Conservation (phyloP, 129 eudicot species). For the Rutidosis leptorrhynchoides region DNA sequence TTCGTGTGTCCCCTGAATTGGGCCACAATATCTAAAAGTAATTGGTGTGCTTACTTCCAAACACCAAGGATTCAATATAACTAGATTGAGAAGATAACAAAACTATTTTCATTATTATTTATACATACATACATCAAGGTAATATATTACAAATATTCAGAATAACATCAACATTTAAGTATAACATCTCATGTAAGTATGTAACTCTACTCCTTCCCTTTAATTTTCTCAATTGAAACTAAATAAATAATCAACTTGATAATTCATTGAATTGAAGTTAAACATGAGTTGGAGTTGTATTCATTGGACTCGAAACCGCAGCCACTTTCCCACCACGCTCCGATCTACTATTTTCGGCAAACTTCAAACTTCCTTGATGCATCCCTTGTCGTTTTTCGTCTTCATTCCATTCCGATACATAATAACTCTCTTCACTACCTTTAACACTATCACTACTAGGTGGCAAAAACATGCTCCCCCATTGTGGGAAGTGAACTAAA, state of each 20-base stretch:
- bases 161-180: not conserved
- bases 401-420: conserved; percentile 40
- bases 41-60: too few relatives aligned
- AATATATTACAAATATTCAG: not conserved
- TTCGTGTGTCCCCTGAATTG: too few relatives aligned
- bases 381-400: conserved; percentile 47
- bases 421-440: conserved; percentile 41
- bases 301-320: conserved; percentile 36
- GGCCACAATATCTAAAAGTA: too few relatives aligned
- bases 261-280: not conserved
- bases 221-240: not conserved
- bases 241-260: not conserved
- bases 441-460: conserved; percentile 31
- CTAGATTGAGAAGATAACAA: not conserved
- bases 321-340: conserved; percentile 43
- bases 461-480: conserved; percentile 69
- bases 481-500: conserved; percentile 58
- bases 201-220: not conserved
- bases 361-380: conserved; percentile 52
- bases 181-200: not conserved
- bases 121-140: conserved; percentile 5
- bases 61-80: not conserved
- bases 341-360: conserved; percentile 44
- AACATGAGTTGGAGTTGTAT: conserved; percentile 31
- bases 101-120: conserved; percentile 1